A percentile compares a stretch with the other conserved stretches of the same genome.
phyloP scores from a whole-genome alignment of 169 alveolate species.

The Plasmodium gallinaceum region DNA sequence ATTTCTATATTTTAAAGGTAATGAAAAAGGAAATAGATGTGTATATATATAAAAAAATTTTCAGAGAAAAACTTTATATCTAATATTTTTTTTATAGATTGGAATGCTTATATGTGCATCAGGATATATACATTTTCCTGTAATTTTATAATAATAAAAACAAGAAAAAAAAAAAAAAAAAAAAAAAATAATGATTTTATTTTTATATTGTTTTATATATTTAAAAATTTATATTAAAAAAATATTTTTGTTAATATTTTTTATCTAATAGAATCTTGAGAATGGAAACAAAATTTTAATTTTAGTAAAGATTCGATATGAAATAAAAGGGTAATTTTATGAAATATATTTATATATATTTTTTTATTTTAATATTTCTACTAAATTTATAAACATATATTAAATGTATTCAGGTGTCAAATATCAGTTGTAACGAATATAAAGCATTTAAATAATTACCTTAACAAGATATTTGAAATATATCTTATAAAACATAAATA shows the following conservation, averaged over 20 bases:
- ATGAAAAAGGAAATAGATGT: background rate
- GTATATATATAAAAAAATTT: too few relatives aligned
- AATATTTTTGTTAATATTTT: background rate
- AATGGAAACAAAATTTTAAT: constrained; percentile 67
- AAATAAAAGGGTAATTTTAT: constrained; percentile 48
- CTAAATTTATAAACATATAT: background rate
- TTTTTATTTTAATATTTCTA: background rate
- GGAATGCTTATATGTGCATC: constrained; percentile 67
- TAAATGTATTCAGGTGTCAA: constrained; percentile 44
- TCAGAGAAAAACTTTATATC: background rate
- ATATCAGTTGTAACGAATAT: constrained; percentile 67
- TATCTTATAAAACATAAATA: constrained; percentile 55
- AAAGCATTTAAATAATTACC: constrained; percentile 55
- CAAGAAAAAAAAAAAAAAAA: background rate
- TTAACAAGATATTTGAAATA: constrained; percentile 70
- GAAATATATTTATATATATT: background rate
- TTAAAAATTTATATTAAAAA: background rate
- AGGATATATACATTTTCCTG: constrained; percentile 67
- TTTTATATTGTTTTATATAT: too few relatives aligned
- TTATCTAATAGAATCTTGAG: constrained; percentile 3
- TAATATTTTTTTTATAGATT: constrained; percentile 28
- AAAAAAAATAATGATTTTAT: too few relatives aligned
- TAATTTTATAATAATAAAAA: background rate
- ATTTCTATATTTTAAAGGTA: constrained; percentile 67
- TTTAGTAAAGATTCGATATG: constrained; percentile 56